These are phyloP conservation scores for Quercus mongolica DNA, from an alignment of 306 rosid genomes.

Conservation along the genomic window DNA sequence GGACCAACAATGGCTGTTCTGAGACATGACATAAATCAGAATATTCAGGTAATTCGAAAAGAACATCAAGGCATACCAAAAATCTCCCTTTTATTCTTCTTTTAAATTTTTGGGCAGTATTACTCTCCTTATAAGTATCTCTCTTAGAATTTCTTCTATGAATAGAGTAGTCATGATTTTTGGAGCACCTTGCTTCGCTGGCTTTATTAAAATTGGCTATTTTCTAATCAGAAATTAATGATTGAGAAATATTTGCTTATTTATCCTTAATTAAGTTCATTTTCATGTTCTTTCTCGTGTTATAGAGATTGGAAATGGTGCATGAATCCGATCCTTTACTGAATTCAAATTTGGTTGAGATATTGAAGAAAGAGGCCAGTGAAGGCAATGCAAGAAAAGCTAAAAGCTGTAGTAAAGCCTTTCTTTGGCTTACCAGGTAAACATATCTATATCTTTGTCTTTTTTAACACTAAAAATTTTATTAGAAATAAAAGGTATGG, in stretches of 20 bases:
- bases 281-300: constrained; percentile 8
- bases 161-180: background rate
- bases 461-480: background rate
- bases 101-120: background rate
- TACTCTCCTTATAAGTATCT: background rate
- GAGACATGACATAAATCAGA: constrained; percentile 77
- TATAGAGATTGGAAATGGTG: constrained; percentile 69
- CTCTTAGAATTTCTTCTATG: background rate
- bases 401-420: constrained; percentile 62
- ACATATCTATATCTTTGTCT: background rate
- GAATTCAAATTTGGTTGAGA: constrained; percentile 73
- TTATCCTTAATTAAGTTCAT: constrained; percentile 6
- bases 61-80: background rate
- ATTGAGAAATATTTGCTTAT: background rate
- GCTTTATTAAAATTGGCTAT: background rate
- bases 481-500: background rate
- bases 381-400: constrained; percentile 53
- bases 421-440: constrained; percentile 91
- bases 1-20: constrained; percentile 95
- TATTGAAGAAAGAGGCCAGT: constrained; percentile 59
- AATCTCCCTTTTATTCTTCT: background rate
- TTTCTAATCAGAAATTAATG: background rate
- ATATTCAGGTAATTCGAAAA: constrained; percentile 57
- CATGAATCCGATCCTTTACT: constrained; percentile 50
- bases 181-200: background rate